Base-by-base conservation (phyloP, 169 alveolate species). In the Fabrea salina region DNA sequence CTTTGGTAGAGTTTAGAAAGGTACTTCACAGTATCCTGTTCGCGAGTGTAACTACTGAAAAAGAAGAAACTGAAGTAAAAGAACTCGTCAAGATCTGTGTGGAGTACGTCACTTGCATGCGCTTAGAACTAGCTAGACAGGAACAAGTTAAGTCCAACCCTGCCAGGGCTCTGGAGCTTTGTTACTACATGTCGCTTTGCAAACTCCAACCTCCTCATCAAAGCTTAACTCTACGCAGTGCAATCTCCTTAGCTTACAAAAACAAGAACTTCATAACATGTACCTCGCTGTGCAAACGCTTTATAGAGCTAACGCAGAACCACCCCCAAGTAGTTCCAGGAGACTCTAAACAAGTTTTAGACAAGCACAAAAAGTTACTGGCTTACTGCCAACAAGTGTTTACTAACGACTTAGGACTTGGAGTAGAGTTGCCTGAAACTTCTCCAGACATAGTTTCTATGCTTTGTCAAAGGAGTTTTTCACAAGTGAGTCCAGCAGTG, bases 71-170 rank as follows among this genome's bases (percentile, higher is more conserved):
- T 67, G 59, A 67, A 16, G 78, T 32, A 13, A 41, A 41, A 39
- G 78, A 67, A 40, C 64, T 67, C 11, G 22, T 43, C 16, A 67
- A 67, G 44, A 67, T 67, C 8, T 67, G 78, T 44, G 78, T 67
- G 16, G 78, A 67, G 27, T 67, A 67, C 44, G 13, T 67, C 13
- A 43, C 61, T 37, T 37, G 61, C n/a, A 67, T 67, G 56, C 39
- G 59, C 3, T 33, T 67, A 1, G 78, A 67, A 67, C 22, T 43
- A 13, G 19, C 22, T n/a, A 67, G 59, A 27, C 56, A 67, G 33
- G 25, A n/a, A 1, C 50, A 67, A n/a, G 78, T 19, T 43, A 44
- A 67, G 37, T 22, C 27, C 1, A 67, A 43, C 22, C n/a, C 25
- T 67, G 78, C 35, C 2, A 67, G 30, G 32, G 78, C 78, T 43